phyloP scores from a whole-genome alignment of 1,139 yeast genomes.

The Hemisphaericaspora subhashii region DNA sequence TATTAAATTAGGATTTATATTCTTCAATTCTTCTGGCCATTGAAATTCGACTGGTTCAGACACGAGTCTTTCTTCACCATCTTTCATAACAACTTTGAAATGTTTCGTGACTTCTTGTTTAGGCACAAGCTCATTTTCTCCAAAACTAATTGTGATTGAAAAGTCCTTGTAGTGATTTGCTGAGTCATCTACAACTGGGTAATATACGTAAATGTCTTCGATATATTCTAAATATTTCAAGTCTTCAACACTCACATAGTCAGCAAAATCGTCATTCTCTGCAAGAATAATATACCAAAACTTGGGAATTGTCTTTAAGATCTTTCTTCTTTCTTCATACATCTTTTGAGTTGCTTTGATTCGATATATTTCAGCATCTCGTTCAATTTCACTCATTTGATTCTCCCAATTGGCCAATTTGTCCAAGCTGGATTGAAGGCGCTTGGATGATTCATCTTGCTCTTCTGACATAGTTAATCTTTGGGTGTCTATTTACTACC shows the following conservation, averaged over 20 bases:
- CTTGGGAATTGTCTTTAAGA: conserved; percentile 52
- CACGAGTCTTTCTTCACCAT: conserved; percentile 52
- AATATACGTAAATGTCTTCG: conserved; percentile 54
- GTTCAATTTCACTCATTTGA: conserved; percentile 55
- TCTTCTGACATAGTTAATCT: conserved; percentile 3
- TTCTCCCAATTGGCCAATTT: conserved; percentile 56
- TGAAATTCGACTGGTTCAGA: conserved; percentile 50
- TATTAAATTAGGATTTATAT: conserved; percentile 52
- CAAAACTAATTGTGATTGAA: conserved; percentile 54
- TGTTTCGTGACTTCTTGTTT: conserved; percentile 55
- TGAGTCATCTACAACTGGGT: conserved; percentile 37
- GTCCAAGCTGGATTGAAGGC: conserved; percentile 18
- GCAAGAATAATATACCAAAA: conserved; percentile 79
- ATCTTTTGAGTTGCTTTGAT: conserved; percentile 51
- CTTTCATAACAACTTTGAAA: conserved; percentile 45
- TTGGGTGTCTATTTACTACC: too few relatives aligned
- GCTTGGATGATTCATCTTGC: conserved; percentile 5
- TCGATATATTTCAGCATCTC: conserved; percentile 52
- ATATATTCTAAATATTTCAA: conserved; percentile 65
- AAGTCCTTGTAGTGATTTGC: conserved; percentile 48
- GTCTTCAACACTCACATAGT: conserved; percentile 65
- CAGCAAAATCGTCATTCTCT: conserved; percentile 75
- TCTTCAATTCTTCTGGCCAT: conserved; percentile 62
- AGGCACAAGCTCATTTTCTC: conserved; percentile 36
- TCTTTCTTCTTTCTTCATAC: conserved; percentile 48